A percentile compares a stretch with the other conserved stretches of the same genome.
Conservation (phyloP, 2,329 filamentous ascomycete species). For the Penicillium paneum region DNA sequence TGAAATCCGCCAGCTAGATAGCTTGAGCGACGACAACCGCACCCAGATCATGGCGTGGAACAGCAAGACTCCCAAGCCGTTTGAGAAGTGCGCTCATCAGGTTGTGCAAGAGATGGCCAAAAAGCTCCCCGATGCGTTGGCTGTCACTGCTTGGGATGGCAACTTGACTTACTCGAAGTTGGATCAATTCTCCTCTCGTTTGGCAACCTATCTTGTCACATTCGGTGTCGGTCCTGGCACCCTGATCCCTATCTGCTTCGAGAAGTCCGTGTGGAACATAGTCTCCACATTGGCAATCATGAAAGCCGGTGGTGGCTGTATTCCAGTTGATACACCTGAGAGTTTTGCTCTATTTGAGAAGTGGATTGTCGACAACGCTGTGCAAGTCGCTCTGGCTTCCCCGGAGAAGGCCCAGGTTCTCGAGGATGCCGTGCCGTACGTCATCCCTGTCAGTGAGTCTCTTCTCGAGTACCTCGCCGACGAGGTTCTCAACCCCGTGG, state of each 20-base stretch:
- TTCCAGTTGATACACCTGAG: constrained; percentile 37
- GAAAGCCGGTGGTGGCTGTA: constrained; percentile 32
- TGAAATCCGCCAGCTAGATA: constrained; percentile 34
- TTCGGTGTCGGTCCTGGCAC: constrained; percentile 29
- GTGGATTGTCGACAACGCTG: constrained; percentile 39
- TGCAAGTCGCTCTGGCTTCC: constrained; percentile 42
- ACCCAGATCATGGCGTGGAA: constrained; percentile 33
- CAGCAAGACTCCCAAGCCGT: constrained; percentile 16
- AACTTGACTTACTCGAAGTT: constrained; percentile 35
- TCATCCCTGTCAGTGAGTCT: constrained; percentile 33
- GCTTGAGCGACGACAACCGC: constrained; percentile 38
- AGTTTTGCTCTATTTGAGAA: constrained; percentile 35
- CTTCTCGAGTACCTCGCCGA: constrained; percentile 36
- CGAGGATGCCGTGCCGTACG: constrained; percentile 42
- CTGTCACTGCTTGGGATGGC: constrained; percentile 35
- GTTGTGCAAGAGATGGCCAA: constrained; percentile 26
- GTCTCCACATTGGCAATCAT: constrained; percentile 31
- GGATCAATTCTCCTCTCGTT: constrained; percentile 30
- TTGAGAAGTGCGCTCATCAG: constrained; percentile 31
- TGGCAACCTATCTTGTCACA: constrained; percentile 31
- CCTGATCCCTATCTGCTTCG: constrained; percentile 28
- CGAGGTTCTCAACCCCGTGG: constrained; percentile 1
- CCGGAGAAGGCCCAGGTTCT: constrained; percentile 38
- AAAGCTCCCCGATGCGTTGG: constrained; percentile 24
- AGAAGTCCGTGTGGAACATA: constrained; percentile 30